phyloP scores from a whole-genome alignment of 495 filamentous ascomycete genomes.

The Hyaloscypha finlandica region DNA sequence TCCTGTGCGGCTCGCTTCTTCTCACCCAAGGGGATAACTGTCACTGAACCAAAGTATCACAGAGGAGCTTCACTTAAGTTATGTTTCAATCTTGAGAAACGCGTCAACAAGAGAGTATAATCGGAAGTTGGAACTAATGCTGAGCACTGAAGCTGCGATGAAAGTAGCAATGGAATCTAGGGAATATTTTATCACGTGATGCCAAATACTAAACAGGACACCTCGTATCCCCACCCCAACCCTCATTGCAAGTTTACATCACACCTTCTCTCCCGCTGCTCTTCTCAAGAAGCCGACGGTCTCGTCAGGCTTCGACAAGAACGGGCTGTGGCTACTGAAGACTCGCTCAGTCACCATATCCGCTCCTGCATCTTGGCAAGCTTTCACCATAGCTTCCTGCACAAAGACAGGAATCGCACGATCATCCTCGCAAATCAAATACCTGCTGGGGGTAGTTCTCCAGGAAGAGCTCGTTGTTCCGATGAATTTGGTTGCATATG shows the following conservation, averaged over 20 bases:
- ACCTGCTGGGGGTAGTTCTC: slow-evolving; percentile 42
- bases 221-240: too few species aligned
- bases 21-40: not conserved
- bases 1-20: not conserved
- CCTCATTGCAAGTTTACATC: too few species aligned
- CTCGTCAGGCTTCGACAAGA: slow-evolving; percentile 32
- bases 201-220: too few species aligned
- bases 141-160: too few species aligned
- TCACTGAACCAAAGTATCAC: too few species aligned
- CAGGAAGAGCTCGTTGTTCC: slow-evolving; percentile 40
- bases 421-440: slow-evolving; percentile 46
- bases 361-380: slow-evolving; percentile 15
- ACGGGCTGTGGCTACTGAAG: slow-evolving; percentile 38
- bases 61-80: too few species aligned
- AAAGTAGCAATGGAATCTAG: too few species aligned
- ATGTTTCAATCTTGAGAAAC: too few species aligned
- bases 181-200: too few species aligned
- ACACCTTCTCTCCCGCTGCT: slow-evolving; percentile 17
- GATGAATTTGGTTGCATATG: slow-evolving; percentile 15
- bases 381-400: slow-evolving; percentile 36
- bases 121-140: too few species aligned
- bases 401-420: slow-evolving; percentile 35
- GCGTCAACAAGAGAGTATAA: too few species aligned
- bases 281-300: slow-evolving; percentile 25
- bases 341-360: slow-evolving; percentile 22